A percentile compares a stretch with the other conserved stretches of the same genome.
Evolutionary conservation across 2,329 filamentous ascomycete species (phyloP).

Genomic region (Penicillium psychrosexuale): DNA sequence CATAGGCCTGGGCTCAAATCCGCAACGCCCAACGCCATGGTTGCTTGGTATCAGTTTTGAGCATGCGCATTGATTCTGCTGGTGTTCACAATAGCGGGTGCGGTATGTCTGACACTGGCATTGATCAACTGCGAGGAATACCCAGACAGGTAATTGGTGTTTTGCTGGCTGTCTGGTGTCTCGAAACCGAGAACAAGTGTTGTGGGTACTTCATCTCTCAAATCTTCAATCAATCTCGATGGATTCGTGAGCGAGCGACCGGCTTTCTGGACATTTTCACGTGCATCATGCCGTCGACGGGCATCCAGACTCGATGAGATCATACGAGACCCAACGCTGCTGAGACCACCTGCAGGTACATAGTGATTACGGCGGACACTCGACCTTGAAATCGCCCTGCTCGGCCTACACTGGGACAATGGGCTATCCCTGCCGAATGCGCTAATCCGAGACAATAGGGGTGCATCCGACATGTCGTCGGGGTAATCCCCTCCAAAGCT

Average conservation of each 20-base stretch:
- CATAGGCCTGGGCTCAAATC: not conserved
- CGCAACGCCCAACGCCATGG: not conserved
- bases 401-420: not conserved
- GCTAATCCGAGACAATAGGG: not conserved
- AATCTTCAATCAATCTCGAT: not conserved
- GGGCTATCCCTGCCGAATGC: not conserved
- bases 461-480: not conserved
- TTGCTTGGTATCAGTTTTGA: not conserved
- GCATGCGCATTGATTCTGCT: not conserved
- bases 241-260: not conserved
- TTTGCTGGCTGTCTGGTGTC: not conserved
- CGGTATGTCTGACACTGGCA: not conserved
- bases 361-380: not conserved
- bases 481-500: not conserved
- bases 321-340: not conserved
- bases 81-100: conserved; percentile 1
- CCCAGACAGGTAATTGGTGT: not conserved
- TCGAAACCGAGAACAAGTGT: not conserved
- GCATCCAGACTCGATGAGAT: not conserved
- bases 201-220: not conserved
- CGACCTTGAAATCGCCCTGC: not conserved
- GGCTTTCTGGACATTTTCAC: not conserved
- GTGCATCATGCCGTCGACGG: not conserved
- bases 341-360: not conserved
- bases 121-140: not conserved